Evolutionary conservation across 495 filamentous ascomycete genomes (phyloP).

Genomic region (Penicillium pancosmium): DNA sequence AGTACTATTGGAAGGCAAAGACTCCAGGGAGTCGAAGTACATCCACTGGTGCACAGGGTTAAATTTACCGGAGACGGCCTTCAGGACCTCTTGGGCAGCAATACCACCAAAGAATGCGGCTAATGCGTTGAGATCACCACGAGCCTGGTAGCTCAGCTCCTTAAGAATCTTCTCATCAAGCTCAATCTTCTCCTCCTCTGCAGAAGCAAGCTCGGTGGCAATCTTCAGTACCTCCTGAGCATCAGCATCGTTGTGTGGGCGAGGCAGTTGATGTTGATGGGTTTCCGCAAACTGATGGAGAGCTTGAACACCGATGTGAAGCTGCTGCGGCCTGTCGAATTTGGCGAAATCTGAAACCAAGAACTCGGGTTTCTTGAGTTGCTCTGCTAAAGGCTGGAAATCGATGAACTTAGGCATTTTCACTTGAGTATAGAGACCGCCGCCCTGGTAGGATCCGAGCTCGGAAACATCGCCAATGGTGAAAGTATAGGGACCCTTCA

Average conservation of each 20-base stretch:
- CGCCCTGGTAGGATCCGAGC: slow-evolving; percentile 80
- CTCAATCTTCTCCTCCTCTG: slow-evolving; percentile 72
- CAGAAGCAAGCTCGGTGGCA: slow-evolving; percentile 66
- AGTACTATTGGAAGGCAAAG: slow-evolving; percentile 70
- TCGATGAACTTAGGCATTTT: slow-evolving; percentile 97
- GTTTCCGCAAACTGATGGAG: slow-evolving; percentile 78
- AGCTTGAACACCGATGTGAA: slow-evolving; percentile 92
- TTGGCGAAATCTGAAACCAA: slow-evolving; percentile 96
- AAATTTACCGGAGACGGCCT: slow-evolving; percentile 98
- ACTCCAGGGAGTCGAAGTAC: slow-evolving; percentile 97
- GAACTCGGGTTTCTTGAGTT: slow-evolving; percentile 84
- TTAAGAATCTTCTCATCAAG: slow-evolving; percentile 90
- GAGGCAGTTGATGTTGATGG: slow-evolving; percentile 70
- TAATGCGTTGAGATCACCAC: slow-evolving; percentile 86
- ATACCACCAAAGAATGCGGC: slow-evolving; percentile 95
- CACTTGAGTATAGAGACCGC: slow-evolving; percentile 89
- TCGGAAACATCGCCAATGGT: slow-evolving; percentile 91
- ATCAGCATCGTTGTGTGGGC: slow-evolving; percentile 82
- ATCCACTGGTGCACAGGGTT: slow-evolving; percentile 89
- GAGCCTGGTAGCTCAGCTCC: slow-evolving; percentile 95
- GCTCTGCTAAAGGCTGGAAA: slow-evolving; percentile 75
- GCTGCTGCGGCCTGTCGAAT: slow-evolving; percentile 87
- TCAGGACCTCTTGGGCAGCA: slow-evolving; percentile 93
- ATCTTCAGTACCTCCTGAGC: slow-evolving; percentile 74
- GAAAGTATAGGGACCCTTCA: slow-evolving; percentile 96